Evolutionary conservation across 768 basidiomycete species (phyloP), one percentile per base, ranked within the genome.

Genomic region (Paxillus ammoniavirescens): DNA sequence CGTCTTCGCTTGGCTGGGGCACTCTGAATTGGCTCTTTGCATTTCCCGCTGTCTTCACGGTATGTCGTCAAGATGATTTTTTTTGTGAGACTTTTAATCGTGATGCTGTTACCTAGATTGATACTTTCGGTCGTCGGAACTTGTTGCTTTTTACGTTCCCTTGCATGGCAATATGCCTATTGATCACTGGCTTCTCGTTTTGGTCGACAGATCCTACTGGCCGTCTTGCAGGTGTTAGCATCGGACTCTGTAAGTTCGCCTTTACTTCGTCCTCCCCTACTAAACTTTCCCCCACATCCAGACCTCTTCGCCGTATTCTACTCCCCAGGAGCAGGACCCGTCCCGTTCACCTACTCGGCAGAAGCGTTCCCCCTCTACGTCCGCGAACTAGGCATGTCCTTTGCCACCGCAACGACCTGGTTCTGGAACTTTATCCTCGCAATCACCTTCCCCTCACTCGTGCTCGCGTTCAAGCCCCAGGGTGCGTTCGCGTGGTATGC

Each of bases 261-360:
- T 4, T 36, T 33, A 9, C 33, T 18, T 14, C 42, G 6, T 35
- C 35, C 31, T 7, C 42, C 17, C 26, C 7, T 28, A 21, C 14
- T 21, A 43, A 18, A 43, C 13, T 14, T 2, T 2, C 10, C 40
- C 17, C 13, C 9, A 35, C 35, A 12, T 15, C 15, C 14, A 58
- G 57, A 78, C 65, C 73, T 81, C 4, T 85, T 77, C 59, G 72
- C 71, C 4, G 74, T 81, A 41, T 84, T 83, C 66, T 89, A 89
- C 67, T 86, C 85, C 1, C 86, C 86, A 1, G 88, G 88, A 54
- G 89, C 89, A 73, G 91, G 91, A 0, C 90, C 91, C 5, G 89
- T 92, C 4, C 91, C 91, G 0, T 92, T 85, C 70, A 83, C 87
- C 0, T 93, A 92, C 66, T 91, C 89, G 2, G 91, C 91, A 4